phyloP scores from a whole-genome alignment of 306 rosid genomes.

The Datisca glomerata region DNA sequence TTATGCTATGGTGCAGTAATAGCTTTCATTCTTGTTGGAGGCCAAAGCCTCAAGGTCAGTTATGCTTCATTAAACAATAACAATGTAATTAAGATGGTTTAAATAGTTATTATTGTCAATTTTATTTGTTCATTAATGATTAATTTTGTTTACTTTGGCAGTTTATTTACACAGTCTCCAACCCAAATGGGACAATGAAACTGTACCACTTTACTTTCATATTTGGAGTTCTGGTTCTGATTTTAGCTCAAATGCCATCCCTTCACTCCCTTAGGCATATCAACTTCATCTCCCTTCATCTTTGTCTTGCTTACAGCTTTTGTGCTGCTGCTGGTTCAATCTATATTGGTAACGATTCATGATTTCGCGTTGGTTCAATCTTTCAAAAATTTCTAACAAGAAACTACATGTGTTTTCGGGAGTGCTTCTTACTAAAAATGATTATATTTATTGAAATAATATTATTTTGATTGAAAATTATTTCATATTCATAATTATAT shows the following conservation, averaged over 20 bases:
- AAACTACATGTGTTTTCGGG: no score
- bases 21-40: conserved; percentile 59
- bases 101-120: no score
- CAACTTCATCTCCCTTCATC: conserved; percentile 47
- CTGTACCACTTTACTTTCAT: conserved; percentile 42
- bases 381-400: no score
- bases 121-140: no score
- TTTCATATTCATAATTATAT: no score
- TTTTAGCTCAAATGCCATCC: conserved; percentile 77
- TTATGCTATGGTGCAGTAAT: conserved; percentile 62
- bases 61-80: no score
- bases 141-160: conserved; percentile 12
- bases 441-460: no score
- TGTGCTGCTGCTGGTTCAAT: conserved; percentile 44
- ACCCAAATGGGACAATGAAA: conserved; percentile 62
- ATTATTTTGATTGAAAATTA: no score
- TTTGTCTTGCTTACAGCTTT: conserved; percentile 39
- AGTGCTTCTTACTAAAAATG: no score
- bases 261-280: conserved; percentile 71
- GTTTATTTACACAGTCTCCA: conserved; percentile 47
- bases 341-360: conserved; percentile 38
- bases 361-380: no score
- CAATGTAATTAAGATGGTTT: not conserved
- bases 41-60: conserved; percentile 56
- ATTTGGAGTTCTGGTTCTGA: conserved; percentile 36